These are phyloP conservation scores for Saccharomyces eubayanus DNA, from an alignment of 805 yeast species.

Conservation along the genomic window DNA sequence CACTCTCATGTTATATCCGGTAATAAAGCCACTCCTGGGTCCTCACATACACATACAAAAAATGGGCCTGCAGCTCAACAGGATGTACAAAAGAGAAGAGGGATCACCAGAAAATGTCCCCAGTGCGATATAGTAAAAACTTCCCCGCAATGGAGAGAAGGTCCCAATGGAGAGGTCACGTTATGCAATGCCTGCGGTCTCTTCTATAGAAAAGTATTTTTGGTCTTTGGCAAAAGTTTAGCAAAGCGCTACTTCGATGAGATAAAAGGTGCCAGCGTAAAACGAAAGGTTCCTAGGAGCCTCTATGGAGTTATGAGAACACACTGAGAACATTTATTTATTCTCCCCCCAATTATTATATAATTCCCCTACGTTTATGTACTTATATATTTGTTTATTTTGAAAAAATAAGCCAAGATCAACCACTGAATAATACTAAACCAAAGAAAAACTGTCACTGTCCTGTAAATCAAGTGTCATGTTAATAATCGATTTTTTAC, in stretches of 20 bases:
- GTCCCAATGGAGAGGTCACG: constrained; percentile 69
- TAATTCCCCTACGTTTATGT: neutral
- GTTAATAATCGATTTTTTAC: no score
- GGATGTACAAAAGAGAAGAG: neutral
- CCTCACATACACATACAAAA: neutral
- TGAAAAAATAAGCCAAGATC: neutral
- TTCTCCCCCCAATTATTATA: neutral
- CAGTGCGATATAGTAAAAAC: neutral
- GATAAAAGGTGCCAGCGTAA: neutral
- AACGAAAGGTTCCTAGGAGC: neutral
- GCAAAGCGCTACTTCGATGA: neutral
- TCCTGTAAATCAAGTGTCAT: no score
- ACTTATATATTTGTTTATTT: neutral
- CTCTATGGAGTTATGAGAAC: neutral
- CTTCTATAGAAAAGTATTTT: constrained; percentile 48
- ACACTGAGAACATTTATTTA: neutral
- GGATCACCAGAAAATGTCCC: neutral
- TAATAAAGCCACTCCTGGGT: neutral
- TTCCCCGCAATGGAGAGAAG: constrained; percentile 78
- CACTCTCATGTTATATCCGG: neutral
- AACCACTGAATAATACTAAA: neutral
- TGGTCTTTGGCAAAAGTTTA: neutral
- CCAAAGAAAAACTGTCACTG: no score
- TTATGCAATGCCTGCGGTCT: constrained; percentile 81
- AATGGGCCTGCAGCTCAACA: neutral